Conservation (phyloP, 768 basidiomycete species). For the Mrakia blollopis region DNA sequence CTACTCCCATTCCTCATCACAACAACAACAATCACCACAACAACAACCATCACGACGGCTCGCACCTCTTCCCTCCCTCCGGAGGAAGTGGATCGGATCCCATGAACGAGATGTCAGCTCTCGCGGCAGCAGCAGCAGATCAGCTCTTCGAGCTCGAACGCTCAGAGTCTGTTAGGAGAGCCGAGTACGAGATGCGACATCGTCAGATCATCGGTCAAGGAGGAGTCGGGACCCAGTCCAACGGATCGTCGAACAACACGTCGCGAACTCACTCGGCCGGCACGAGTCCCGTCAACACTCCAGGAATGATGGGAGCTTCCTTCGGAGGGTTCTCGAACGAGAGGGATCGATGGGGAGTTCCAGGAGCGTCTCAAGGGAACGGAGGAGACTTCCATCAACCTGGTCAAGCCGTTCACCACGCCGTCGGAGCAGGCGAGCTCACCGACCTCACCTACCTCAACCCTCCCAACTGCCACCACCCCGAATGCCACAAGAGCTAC, state of each 20-base stretch:
- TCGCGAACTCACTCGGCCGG: slow-evolving; percentile 38
- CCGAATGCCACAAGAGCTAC: slow-evolving; percentile 50
- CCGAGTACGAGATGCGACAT: slow-evolving; percentile 77
- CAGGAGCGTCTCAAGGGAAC: slow-evolving; percentile 34
- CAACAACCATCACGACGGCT: slow-evolving; percentile 18
- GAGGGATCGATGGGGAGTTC: slow-evolving; percentile 36
- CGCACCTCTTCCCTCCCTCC: slow-evolving; percentile 27
- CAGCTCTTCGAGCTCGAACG: slow-evolving; percentile 85
- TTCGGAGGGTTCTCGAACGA: slow-evolving; percentile 38
- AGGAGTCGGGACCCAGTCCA: slow-evolving; percentile 41
- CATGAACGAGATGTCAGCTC: slow-evolving; percentile 46
- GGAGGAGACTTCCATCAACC: slow-evolving; percentile 43
- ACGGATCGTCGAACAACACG: slow-evolving; percentile 10
- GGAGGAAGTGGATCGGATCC: slow-evolving; percentile 33
- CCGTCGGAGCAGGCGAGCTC: slow-evolving; percentile 44
- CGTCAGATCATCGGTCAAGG: slow-evolving; percentile 52
- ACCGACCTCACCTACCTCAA: slow-evolving; percentile 46
- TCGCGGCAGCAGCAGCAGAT: slow-evolving; percentile 66
- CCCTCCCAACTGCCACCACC: slow-evolving; percentile 48
- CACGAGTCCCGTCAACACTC: slow-evolving; percentile 41
- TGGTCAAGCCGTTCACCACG: slow-evolving; percentile 41
- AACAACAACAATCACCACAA: slow-evolving; percentile 16
- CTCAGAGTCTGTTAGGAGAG: slow-evolving; percentile 72
- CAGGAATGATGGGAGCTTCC: slow-evolving; percentile 30
- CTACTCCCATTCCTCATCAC: slow-evolving; percentile 19